Conservation (phyloP, 1,284 basidiomycete species). For the Caloboletus inedulis region DNA sequence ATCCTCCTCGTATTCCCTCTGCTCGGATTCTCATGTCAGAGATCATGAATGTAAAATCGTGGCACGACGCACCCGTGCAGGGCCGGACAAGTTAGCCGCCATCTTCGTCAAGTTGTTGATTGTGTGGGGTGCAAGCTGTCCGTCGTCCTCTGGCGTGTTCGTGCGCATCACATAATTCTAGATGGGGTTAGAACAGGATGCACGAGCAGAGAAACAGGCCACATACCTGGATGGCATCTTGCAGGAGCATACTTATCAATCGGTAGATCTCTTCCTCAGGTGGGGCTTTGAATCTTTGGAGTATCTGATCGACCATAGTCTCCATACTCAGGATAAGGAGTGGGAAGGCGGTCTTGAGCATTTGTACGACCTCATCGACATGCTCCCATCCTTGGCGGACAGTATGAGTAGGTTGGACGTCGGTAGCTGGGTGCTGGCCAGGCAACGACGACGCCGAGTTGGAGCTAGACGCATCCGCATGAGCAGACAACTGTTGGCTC, state of each 20-base stretch:
- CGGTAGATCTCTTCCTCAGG: conserved; percentile 96
- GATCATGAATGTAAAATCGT: not conserved
- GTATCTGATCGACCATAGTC: conserved; percentile 96
- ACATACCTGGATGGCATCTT: conserved; percentile 65
- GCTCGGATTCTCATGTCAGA: conserved; percentile 14
- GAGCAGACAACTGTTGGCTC: conserved; percentile 23
- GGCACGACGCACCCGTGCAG: conserved; percentile 54
- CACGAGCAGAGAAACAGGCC: not conserved
- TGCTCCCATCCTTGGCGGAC: conserved; percentile 83
- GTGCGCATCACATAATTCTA: conserved; percentile 73
- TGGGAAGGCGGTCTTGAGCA: conserved; percentile 96
- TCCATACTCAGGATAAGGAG: conserved; percentile 94
- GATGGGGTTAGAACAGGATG: conserved; percentile 10
- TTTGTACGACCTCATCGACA: conserved; percentile 92
- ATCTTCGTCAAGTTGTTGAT: conserved; percentile 69
- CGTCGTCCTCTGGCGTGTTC: conserved; percentile 72
- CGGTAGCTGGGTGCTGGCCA: conserved; percentile 30
- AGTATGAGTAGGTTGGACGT: conserved; percentile 38
- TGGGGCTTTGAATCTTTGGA: conserved; percentile 86
- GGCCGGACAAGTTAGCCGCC: conserved; percentile 63
- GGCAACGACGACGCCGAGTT: conserved; percentile 12
- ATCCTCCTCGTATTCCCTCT: conserved; percentile 92
- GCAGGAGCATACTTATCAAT: conserved; percentile 81
- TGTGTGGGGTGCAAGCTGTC: conserved; percentile 60
- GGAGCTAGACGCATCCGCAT: conserved; percentile 18